phyloP scores from a whole-genome alignment of 164 flowering plant species.

The Chimonanthus salicifolius region DNA sequence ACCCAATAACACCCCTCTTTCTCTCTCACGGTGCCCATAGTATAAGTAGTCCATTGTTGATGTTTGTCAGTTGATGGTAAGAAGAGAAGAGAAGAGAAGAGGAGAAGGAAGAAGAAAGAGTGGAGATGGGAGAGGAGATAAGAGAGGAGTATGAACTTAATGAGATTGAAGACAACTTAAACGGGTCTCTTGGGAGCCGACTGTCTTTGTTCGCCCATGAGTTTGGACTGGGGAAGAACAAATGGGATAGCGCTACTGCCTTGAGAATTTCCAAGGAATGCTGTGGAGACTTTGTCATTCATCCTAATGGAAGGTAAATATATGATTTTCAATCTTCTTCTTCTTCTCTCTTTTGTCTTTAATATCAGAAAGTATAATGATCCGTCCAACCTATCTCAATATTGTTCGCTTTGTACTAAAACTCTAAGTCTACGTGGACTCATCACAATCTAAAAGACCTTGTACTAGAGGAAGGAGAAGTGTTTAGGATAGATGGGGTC shows the following conservation, averaged over 20 bases:
- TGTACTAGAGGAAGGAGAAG: no score
- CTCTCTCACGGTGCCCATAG: neutral
- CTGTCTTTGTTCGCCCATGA: conserved; percentile 9
- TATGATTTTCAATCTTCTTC: neutral
- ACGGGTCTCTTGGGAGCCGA: conserved; percentile 12
- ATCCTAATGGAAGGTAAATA: conserved; percentile 20
- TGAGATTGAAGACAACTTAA: conserved; percentile 16
- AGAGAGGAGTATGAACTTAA: conserved; percentile 14
- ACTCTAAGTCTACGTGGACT: no score
- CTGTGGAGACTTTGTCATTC: conserved; percentile 13
- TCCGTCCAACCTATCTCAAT: no score
- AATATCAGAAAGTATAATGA: no score
- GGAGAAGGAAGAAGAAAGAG: neutral
- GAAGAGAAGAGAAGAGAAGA: neutral
- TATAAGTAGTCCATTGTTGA: neutral
- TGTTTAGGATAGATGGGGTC: no score
- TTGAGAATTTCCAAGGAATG: conserved; percentile 4
- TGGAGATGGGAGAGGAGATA: conserved; percentile 11
- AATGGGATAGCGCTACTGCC: conserved; percentile 7
- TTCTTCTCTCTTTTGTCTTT: no score
- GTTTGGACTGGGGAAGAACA: conserved; percentile 4
- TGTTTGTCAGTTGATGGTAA: neutral
- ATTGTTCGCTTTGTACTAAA: no score
- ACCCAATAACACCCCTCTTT: neutral
- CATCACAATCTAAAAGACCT: no score